Evolutionary conservation across 1,284 basidiomycete genomes (phyloP).

Genomic region (Leccinum fallax): DNA sequence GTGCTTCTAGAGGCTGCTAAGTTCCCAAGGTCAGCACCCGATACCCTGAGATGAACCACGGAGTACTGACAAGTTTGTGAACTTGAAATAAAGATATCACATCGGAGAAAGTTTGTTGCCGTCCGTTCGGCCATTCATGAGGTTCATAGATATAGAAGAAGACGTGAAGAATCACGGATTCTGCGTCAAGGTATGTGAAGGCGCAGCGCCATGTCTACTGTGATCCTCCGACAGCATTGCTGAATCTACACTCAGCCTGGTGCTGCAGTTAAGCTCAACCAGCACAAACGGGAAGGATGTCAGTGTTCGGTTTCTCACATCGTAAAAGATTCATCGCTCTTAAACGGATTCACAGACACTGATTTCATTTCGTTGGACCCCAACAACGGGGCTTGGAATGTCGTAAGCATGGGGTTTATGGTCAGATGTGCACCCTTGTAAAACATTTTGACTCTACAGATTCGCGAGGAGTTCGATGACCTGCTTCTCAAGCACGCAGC

Average conservation of each 20-base stretch:
- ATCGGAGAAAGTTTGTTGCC: not conserved
- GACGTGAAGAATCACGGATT: not conserved
- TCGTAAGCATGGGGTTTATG: not conserved
- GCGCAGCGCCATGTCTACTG: not conserved
- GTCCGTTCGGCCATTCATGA: not conserved
- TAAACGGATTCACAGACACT: not conserved
- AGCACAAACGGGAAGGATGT: slow-evolving; percentile 42
- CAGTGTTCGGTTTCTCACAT: slow-evolving; percentile 12
- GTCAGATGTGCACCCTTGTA: not conserved
- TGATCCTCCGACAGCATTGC: too few relatives aligned
- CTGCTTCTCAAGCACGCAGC: slow-evolving; percentile 24
- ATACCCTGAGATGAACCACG: not conserved
- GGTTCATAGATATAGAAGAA: not conserved
- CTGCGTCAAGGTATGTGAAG: not conserved
- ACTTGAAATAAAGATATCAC: not conserved
- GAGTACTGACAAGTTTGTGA: not conserved
- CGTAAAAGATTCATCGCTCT: not conserved
- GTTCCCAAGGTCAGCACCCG: not conserved
- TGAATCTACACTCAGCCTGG: slow-evolving; percentile 32
- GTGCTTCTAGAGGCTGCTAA: not conserved
- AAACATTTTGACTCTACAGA: slow-evolving; percentile 6
- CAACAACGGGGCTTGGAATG: not conserved
- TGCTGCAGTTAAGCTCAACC: slow-evolving; percentile 41
- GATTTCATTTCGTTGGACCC: not conserved
- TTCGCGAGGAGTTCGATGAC: not conserved